These are phyloP conservation scores for Deinandra increscens DNA, from an alignment of 129 eudicot genomes.

Conservation along the genomic window DNA sequence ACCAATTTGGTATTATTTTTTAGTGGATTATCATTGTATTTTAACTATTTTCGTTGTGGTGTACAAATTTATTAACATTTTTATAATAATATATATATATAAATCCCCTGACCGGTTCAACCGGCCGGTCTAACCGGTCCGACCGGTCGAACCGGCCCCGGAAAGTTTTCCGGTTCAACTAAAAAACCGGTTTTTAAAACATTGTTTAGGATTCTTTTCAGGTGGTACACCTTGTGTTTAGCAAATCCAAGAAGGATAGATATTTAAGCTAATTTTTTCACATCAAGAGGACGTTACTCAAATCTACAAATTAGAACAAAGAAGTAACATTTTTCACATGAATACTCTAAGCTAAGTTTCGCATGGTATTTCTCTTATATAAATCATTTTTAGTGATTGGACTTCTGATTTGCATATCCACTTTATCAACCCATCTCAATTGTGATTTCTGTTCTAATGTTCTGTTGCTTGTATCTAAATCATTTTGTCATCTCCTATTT, in stretches of 20 bases:
- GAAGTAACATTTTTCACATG: neutral
- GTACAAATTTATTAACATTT: too few species aligned
- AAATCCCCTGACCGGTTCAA: too few species aligned
- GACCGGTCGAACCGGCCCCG: too few species aligned
- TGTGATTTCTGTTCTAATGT: neutral
- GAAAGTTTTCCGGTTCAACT: too few species aligned
- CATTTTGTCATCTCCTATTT: slow-evolving; percentile 10
- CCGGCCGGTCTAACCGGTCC: too few species aligned
- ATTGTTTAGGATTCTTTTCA: neutral
- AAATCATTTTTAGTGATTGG: neutral
- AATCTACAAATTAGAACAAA: neutral
- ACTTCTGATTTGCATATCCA: neutral
- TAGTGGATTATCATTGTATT: too few species aligned
- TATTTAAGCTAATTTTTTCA: neutral
- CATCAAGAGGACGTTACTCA: slow-evolving; percentile 11
- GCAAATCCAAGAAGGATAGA: neutral
- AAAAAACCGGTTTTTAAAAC: too few species aligned
- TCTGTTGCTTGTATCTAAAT: neutral
- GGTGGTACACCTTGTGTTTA: neutral
- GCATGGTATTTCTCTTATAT: neutral
- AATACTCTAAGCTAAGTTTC: neutral
- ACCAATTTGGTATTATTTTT: too few species aligned
- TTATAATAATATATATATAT: too few species aligned
- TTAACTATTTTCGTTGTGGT: too few species aligned
- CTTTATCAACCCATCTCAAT: slow-evolving; percentile 2